Conservation (phyloP, 139 green algal species). For the Chlamydomonas sp. region DNA sequence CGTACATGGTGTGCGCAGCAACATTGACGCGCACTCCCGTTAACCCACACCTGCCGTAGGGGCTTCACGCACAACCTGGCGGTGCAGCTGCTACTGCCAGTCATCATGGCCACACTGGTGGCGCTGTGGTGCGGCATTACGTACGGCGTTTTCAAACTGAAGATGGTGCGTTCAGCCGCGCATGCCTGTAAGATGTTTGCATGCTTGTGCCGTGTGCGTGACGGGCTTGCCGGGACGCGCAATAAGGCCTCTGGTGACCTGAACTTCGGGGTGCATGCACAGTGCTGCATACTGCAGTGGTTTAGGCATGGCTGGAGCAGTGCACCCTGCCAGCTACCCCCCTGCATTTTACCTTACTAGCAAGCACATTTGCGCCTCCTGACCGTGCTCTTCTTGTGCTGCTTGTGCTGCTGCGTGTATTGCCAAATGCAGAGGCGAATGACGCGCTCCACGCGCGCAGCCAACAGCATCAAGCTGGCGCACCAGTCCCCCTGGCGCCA, state of each 20-base stretch:
- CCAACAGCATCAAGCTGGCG: neutral
- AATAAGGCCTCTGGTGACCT: too few relatives aligned
- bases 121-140: constrained; percentile 29
- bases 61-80: constrained; percentile 43
- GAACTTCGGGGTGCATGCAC: too few relatives aligned
- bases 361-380: too few relatives aligned
- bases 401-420: too few relatives aligned
- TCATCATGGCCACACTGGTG: constrained; percentile 20
- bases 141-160: constrained; percentile 5
- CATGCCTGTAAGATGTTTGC: neutral
- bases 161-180: neutral
- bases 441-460: neutral
- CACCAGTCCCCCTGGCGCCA: constrained; percentile 17
- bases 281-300: too few relatives aligned
- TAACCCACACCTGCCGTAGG: neutral
- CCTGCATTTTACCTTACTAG: neutral
- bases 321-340: neutral
- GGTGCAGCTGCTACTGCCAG: constrained; percentile 39
- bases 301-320: too few relatives aligned
- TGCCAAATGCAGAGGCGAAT: neutral
- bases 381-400: too few relatives aligned
- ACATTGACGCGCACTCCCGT: too few relatives aligned
- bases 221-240: too few relatives aligned
- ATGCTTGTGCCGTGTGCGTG: too few relatives aligned
- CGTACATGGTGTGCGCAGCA: too few relatives aligned